Base-by-base conservation (phyloP, 441 rosid genomes). In the Biscutella auriculata region DNA sequence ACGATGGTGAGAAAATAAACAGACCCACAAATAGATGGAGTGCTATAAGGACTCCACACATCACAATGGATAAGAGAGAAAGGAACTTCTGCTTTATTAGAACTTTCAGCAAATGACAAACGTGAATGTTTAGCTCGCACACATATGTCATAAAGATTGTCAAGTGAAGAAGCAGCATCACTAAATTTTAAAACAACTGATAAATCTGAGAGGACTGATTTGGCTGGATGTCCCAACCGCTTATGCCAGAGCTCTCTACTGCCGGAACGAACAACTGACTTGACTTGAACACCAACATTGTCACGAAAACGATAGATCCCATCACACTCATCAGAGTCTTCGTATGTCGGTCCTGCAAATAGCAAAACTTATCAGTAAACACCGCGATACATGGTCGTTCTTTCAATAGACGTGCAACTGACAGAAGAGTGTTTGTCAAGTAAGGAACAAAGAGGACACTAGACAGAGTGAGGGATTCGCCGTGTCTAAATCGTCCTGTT, bases 221-320 rank as follows among this genome's bases (percentile, higher is more conserved):
- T n/a, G n/a, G 36, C n/a, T 0, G 37, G 53, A 0, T 48, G 53
- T 0, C 53, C 36, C 2, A 48, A 5, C 0, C 53, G 34, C 0
- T 13, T 23, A 48, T 48, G 53, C 53, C 53, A 48, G 7, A 29
- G 0, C 4, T 48, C 37, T 28, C 36, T 13, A 2, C 12, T 48
- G 0, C 34, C 37, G 0, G 15, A 1, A 29, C 0, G 2, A 0
- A 23, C 12, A 0, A 12, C 6, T 0, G 11, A 1, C 4, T 45
- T 45, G 0, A 0, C 11, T 1, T 26, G 32, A 7, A 1, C 32
- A 2, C 0, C 35, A 1, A 45, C 3, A 1, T 6, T 33, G 0
- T 7, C 51, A 0, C 25, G 25, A 0, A 29, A 48, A 1, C 0
- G 6, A 6, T 27, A 30, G 1, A 30, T 6, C 3, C 39, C 55